Conservation (phyloP, 768 basidiomycete genomes). For the Mycena rebaudengoi region DNA sequence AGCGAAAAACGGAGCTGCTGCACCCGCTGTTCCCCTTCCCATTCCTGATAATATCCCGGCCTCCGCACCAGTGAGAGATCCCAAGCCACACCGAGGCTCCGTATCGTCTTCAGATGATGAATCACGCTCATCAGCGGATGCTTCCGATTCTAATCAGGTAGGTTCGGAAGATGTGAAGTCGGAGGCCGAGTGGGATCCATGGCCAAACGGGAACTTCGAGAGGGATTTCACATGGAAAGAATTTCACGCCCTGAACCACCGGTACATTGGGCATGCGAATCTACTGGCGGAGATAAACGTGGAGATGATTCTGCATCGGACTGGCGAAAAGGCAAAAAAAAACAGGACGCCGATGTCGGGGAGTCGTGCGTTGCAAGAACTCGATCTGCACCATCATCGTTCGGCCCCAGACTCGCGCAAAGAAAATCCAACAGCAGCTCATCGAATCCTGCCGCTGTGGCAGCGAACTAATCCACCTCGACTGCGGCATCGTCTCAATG, state of each 20-base stretch:
- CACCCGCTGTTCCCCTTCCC: too few species aligned
- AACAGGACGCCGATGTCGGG: constrained; percentile 18
- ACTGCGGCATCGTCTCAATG: not conserved
- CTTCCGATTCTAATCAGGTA: not conserved
- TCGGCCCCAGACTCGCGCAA: constrained; percentile 18
- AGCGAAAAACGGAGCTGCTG: too few species aligned
- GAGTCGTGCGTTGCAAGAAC: constrained; percentile 27
- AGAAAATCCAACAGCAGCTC: not conserved
- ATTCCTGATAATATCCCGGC: too few species aligned
- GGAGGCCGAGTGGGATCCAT: constrained; percentile 24
- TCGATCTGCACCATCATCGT: constrained; percentile 23
- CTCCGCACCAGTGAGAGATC: too few species aligned
- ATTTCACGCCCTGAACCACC: not conserved
- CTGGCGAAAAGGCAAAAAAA: constrained; percentile 26
- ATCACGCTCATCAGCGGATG: not conserved
- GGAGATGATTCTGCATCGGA: constrained; percentile 12
- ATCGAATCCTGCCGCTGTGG: not conserved
- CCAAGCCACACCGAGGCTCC: too few species aligned
- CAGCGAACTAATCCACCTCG: not conserved
- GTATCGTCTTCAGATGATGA: too few species aligned
- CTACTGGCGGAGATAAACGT: constrained; percentile 17
- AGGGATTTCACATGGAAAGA: constrained; percentile 14
- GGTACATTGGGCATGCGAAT: constrained; percentile 27
- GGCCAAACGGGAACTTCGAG: constrained; percentile 29
- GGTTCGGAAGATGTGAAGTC: not conserved